Evolutionary conservation across 2,329 filamentous ascomycete genomes (phyloP).

Genomic region (Chalara sp.): DNA sequence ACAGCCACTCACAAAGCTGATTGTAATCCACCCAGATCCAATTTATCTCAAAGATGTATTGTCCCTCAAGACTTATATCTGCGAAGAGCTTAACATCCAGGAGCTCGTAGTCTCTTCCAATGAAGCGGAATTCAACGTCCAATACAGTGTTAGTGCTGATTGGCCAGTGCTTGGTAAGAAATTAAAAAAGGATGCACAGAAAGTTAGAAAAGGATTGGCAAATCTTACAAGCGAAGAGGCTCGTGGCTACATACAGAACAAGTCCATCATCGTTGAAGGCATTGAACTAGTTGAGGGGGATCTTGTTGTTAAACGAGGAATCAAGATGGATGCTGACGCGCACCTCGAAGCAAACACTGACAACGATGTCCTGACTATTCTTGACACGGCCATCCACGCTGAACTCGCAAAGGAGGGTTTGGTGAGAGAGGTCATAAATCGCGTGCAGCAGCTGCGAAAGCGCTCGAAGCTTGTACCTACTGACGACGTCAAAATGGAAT

Average conservation of each 20-base stretch:
- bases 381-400: not conserved
- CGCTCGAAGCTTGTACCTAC: not conserved
- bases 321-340: not conserved
- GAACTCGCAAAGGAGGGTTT: not conserved
- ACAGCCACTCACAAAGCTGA: not conserved
- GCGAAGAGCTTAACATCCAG: not conserved
- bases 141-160: not conserved
- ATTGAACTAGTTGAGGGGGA: not conserved
- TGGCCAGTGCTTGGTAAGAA: not conserved
- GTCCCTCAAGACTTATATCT: not conserved
- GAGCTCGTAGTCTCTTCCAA: not conserved
- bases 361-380: not conserved
- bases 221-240: not conserved
- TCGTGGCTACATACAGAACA: not conserved
- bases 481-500: constrained; percentile 1
- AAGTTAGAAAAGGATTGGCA: not conserved
- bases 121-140: not conserved
- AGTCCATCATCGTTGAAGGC: not conserved
- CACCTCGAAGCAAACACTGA: not conserved
- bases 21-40: not conserved
- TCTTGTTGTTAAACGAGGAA: not conserved
- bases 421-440: not conserved
- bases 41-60: not conserved
- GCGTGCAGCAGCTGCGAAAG: not conserved
- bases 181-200: not conserved